A percentile compares a stretch with the other conserved stretches of the same genome.
phyloP scores from a whole-genome alignment of 768 basidiomycete species.

The Amanita subjunquillea region DNA sequence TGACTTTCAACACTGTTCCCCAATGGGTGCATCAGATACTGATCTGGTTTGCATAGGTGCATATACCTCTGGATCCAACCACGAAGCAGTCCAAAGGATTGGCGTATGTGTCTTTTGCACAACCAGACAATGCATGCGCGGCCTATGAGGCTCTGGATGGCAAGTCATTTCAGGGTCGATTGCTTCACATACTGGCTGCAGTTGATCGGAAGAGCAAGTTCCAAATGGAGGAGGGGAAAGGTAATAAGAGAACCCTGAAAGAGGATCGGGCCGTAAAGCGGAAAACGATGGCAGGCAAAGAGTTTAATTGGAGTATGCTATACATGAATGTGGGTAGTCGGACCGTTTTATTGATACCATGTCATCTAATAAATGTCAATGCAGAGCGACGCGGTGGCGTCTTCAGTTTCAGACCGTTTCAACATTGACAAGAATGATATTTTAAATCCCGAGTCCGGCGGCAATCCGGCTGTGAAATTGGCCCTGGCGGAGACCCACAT shows the following conservation, averaged over 20 bases:
- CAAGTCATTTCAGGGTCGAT: constrained; percentile 81
- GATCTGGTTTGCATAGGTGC: constrained; percentile 24
- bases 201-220: constrained; percentile 50
- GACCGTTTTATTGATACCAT: not conserved
- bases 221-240: constrained; percentile 29
- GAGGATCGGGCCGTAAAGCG: constrained; percentile 55
- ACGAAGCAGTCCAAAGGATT: constrained; percentile 41
- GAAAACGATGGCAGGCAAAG: constrained; percentile 60
- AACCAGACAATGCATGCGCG: constrained; percentile 33
- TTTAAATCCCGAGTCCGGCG: constrained; percentile 67
- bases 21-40: not conserved
- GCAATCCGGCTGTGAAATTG: constrained; percentile 84
- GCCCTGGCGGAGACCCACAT: constrained; percentile 95
- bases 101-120: constrained; percentile 38
- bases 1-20: constrained; percentile 11
- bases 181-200: constrained; percentile 85
- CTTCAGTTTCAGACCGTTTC: constrained; percentile 85
- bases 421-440: constrained; percentile 81
- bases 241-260: constrained; percentile 38
- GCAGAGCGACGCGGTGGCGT: constrained; percentile 88
- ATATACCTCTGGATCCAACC: constrained; percentile 33
- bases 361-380: constrained; percentile 6
- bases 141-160: constrained; percentile 78
- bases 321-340: constrained; percentile 88
- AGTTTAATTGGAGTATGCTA: constrained; percentile 88